phyloP scores from a whole-genome alignment of 441 rosid genomes.

The Hura crepitans region DNA sequence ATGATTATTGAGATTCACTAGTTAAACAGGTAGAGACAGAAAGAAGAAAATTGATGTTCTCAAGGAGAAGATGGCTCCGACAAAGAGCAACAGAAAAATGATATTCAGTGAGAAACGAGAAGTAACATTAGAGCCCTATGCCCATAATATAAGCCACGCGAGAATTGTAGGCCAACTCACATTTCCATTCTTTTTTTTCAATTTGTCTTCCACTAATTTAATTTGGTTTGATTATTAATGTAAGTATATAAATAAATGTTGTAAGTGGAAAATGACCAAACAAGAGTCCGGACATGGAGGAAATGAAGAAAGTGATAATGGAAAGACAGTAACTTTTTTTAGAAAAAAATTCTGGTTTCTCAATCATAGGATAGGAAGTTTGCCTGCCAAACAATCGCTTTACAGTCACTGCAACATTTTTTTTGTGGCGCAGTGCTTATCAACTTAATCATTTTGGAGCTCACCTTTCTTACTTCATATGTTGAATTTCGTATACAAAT shows the following conservation, averaged over 20 bases:
- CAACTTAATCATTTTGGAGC: background rate
- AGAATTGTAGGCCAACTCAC: slow-evolving; percentile 35
- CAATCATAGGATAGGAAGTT: slow-evolving; percentile 26
- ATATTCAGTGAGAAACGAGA: slow-evolving; percentile 29
- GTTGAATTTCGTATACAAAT: too few relatives aligned
- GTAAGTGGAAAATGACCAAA: slow-evolving; percentile 20
- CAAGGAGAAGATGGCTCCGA: slow-evolving; percentile 12
- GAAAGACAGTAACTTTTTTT: background rate
- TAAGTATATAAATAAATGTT: background rate
- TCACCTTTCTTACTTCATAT: too few relatives aligned
- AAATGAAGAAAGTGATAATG: slow-evolving; percentile 7
- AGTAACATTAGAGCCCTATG: background rate
- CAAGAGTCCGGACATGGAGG: slow-evolving; percentile 17
- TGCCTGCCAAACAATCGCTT: slow-evolving; percentile 2
- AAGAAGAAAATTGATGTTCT: background rate
- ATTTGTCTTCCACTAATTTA: slow-evolving; percentile 21
- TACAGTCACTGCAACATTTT: slow-evolving; percentile 12
- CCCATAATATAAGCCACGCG: slow-evolving; percentile 34
- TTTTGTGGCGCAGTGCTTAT: too few relatives aligned
- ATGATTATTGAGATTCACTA: slow-evolving; percentile 11
- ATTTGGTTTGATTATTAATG: slow-evolving; percentile 7
- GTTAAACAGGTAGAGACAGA: slow-evolving; percentile 11
- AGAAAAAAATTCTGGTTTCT: background rate
- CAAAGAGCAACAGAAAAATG: slow-evolving; percentile 23
- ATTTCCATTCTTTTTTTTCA: slow-evolving; percentile 15